Evolutionary conservation across 179 eudicot genomes (phyloP), one percentile per base, ranked within the genome.

Genomic region (Amaranthus tricolor): DNA sequence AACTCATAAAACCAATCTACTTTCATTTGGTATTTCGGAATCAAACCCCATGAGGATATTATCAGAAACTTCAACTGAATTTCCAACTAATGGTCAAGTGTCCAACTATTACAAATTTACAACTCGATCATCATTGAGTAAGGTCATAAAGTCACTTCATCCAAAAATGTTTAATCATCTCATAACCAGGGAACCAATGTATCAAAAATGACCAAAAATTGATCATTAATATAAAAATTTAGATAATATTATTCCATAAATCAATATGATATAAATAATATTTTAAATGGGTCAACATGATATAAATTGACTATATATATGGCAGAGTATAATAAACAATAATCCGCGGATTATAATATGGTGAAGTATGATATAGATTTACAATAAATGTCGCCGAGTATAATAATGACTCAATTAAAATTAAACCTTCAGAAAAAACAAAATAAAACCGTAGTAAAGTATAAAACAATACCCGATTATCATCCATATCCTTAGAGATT

Each of bases 401-500:
- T 12, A 62, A 31, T 8, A 62, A 6, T 15, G 16, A 9, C 51
- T 45, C 58, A 71, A 40, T 40, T 6, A 58, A 59, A 40, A 3
- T n/a, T 14, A 58, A 19, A 20, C 49, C 57, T 44, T 47, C 40
- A 6, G 0, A 43, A 14, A 6, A 19, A 49, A 16, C 6, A 9
- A 76, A 52, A 55, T 21, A 6, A 9, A 14, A 47, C 9, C 40
- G 45, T 43, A 70, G 10, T 20, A 45, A 52, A 21, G 17, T 16
- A 2, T 24, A 60, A 15, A 53, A 48, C 5, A 85, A 56, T 78
- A 91, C 97, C 55, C 83, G 77, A 70, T 88, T 81, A 53, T 84
- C 83, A 47, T 93, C 94, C 96, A 93, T 88, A 43, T 86, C 93
- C 20, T 82, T 78, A 1, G 91, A 82, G 52, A 79, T 56, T 78